These are phyloP conservation scores for Bipolaris cookei DNA, from an alignment of 2,329 filamentous ascomycete genomes.

Conservation along the genomic window DNA sequence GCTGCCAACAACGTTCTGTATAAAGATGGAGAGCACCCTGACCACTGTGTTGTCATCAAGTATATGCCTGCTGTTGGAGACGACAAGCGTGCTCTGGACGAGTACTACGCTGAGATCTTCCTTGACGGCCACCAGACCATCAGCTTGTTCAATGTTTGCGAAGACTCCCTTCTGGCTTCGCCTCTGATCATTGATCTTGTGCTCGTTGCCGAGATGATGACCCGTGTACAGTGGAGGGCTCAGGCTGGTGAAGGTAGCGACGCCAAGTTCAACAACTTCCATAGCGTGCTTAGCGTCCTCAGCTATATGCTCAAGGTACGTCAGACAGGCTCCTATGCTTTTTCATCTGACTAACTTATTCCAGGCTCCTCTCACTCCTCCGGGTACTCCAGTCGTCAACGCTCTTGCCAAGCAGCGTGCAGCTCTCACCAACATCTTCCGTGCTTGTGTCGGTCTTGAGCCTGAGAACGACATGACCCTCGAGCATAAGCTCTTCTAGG, in stretches of 20 bases:
- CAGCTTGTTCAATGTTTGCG: slow-evolving; percentile 97
- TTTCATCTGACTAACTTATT: slow-evolving; percentile 15
- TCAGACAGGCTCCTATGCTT: neutral
- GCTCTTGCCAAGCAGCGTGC: slow-evolving; percentile 93
- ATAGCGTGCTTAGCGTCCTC: slow-evolving; percentile 93
- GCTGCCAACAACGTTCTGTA: slow-evolving; percentile 93
- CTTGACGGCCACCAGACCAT: slow-evolving; percentile 98
- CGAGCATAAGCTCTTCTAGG: slow-evolving; percentile 90
- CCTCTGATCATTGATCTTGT: slow-evolving; percentile 97
- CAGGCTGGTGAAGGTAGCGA: slow-evolving; percentile 58
- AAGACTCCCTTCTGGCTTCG: slow-evolving; percentile 94
- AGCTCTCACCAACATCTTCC: slow-evolving; percentile 97
- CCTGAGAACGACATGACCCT: slow-evolving; percentile 99
- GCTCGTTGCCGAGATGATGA: slow-evolving; percentile 95
- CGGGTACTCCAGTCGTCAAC: slow-evolving; percentile 95
- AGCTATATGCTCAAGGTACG: slow-evolving; percentile 92
- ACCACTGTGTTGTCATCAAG: slow-evolving; percentile 99
- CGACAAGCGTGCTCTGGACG: slow-evolving; percentile 97
- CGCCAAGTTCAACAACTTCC: slow-evolving; percentile 87
- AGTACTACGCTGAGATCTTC: slow-evolving; percentile 99
- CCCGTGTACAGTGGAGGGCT: slow-evolving; percentile 89
- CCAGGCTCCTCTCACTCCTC: slow-evolving; percentile 87
- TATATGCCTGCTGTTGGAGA: slow-evolving; percentile 99
- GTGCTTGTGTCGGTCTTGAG: slow-evolving; percentile 93
- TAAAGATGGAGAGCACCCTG: slow-evolving; percentile 88